A percentile compares a stretch with the other conserved stretches of the same genome.
These are phyloP conservation scores for Cornus florida DNA, from an alignment of 148 eudicot species.

Conservation along the genomic window DNA sequence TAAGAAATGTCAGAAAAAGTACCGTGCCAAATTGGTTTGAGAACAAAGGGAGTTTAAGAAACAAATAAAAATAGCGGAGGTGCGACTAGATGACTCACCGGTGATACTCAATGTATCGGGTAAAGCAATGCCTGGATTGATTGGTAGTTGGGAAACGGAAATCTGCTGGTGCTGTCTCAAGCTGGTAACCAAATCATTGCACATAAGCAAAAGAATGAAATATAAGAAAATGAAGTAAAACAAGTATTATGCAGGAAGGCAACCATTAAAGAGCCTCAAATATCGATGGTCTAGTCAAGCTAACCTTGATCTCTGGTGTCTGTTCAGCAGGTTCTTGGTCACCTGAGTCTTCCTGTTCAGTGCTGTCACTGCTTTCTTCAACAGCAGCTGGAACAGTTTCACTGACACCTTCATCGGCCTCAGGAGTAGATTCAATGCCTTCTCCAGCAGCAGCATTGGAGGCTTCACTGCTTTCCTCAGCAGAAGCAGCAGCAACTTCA, in stretches of 20 bases:
- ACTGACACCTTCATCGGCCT: conserved; percentile 23
- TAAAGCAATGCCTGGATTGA: conserved; percentile 93
- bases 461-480: conserved; percentile 42
- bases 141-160: conserved; percentile 96
- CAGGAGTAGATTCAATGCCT: conserved; percentile 23
- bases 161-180: conserved; percentile 96
- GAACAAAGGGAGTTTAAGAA: not conserved
- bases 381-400: conserved; percentile 31
- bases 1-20: not conserved
- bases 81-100: conserved; percentile 44
- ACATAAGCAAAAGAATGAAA: conserved; percentile 9
- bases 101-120: conserved; percentile 89
- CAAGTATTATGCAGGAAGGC: not conserved
- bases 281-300: conserved; percentile 3
- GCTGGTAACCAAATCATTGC: conserved; percentile 28
- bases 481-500: conserved; percentile 29
- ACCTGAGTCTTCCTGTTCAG: conserved; percentile 46
- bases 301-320: conserved; percentile 70
- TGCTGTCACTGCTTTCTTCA: conserved; percentile 47
- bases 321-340: conserved; percentile 52
- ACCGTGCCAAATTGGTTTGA: not conserved
- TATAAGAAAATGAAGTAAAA: conserved; percentile 13
- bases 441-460: conserved; percentile 26
- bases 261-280: not conserved
- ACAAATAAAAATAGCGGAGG: not conserved